Base-by-base conservation (phyloP, 169 alveolate genomes). In the Cryptosporidium baileyi region DNA sequence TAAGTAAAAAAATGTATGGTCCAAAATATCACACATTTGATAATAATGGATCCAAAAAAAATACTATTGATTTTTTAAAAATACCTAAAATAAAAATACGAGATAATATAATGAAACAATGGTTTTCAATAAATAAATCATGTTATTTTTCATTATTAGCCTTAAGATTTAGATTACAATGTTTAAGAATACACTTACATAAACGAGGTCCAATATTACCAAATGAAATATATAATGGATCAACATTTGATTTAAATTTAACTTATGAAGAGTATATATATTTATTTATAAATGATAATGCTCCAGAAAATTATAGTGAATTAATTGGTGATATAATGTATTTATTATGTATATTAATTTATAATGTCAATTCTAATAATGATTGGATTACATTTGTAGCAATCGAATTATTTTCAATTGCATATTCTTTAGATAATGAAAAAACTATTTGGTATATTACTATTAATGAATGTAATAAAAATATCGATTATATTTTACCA, bases 391-490 rank as follows among this genome's bases (percentile, higher is more conserved):
- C 85, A 9, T 38, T 74, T 36, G 11, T 74, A 26, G 67, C 74
- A 2, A 51, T 74, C n/a, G 60, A 54, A 36, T 26, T 74, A 34
- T 74, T 74, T 38, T 74, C 85, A 11, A 57, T 54, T 7, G 67
- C 67, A 24, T 74, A 74, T 34, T 74, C 74, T 38, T 40, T 51
- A 43, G 85, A 74, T 11, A 67, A 74, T 22, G 85, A 74, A 36
- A 74, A 52, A 26, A 22, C 61, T 9, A 38, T 34, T 40, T 74
- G 85, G 85, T 74, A 74, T 22, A 36, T 57, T 17, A 38, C 85
- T 0, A 36, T 54, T 8, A 41, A 17, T 47, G 81, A 65, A 15
- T 51, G 45, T n/a, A 54, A 52, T 34, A 51, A 57, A n/a, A n/a
- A 57, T 34, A 28, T 26, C 11, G 54, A 36, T 22, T 54, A 36